Conservation (phyloP, 176 grass and related monocot species). For the Oryza australiensis region DNA sequence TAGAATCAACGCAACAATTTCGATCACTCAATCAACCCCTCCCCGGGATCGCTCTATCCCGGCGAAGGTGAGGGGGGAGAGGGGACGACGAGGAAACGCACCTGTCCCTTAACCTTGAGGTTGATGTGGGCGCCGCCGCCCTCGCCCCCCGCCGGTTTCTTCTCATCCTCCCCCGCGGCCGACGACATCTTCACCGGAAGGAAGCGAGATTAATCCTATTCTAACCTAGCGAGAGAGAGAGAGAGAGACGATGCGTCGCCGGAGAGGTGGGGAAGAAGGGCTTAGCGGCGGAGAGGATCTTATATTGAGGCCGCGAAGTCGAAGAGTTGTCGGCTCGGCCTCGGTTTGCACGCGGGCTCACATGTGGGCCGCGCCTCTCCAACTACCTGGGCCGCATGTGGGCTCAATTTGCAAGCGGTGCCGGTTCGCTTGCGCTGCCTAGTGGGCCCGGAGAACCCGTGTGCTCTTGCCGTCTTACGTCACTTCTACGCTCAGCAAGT, state of each 20-base stretch:
- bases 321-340: not conserved
- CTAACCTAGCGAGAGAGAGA: not conserved
- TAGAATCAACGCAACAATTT: not conserved
- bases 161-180: not conserved
- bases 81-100: not conserved
- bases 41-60: not conserved
- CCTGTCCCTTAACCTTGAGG: conserved; percentile 86
- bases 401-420: no score
- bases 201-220: not conserved
- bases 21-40: not conserved
- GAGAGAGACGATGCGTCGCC: not conserved
- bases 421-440: no score
- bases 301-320: not conserved
- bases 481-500: not conserved
- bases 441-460: no score
- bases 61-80: no score
- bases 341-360: not conserved
- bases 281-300: not conserved
- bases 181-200: not conserved
- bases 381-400: not conserved
- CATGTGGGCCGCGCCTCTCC: not conserved
- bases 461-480: not conserved
- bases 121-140: conserved; percentile 69
- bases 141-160: conserved; percentile 20
- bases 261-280: not conserved